Conservation (phyloP, 345 rosid genomes). For the Hibiscus trionum region DNA sequence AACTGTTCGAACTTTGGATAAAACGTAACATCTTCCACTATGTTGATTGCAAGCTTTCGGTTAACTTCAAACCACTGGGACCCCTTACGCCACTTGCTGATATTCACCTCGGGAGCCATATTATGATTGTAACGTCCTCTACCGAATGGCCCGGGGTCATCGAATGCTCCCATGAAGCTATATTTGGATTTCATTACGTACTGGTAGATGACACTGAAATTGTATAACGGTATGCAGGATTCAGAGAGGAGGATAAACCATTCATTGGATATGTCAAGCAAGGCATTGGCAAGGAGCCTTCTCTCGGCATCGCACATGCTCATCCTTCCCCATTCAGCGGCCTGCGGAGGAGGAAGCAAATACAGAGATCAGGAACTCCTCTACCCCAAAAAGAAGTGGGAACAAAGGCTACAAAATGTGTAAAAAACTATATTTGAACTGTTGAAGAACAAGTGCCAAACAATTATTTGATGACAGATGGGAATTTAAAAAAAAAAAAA, state of each 20-base stretch:
- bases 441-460: not conserved
- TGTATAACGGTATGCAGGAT: conserved; percentile 85
- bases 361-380: not conserved
- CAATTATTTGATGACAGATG: not conserved
- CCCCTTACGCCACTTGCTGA: conserved; percentile 85
- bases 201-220: conserved; percentile 60
- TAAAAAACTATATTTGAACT: not conserved
- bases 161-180: conserved; percentile 84
- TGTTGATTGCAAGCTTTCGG: conserved; percentile 57
- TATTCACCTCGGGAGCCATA: conserved; percentile 75
- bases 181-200: conserved; percentile 53
- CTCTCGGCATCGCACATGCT: conserved; percentile 92
- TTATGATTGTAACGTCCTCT: conserved; percentile 70
- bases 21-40: conserved; percentile 59
- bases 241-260: conserved; percentile 87
- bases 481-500: not conserved
- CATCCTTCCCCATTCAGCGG: conserved; percentile 96
- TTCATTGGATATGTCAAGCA: conserved; percentile 84
- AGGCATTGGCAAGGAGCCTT: conserved; percentile 85
- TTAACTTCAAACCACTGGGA: conserved; percentile 92
- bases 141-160: conserved; percentile 80
- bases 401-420: not conserved
- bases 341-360: conserved; percentile 31
- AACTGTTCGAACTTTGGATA: conserved; percentile 60
- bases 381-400: not conserved